phyloP scores from a whole-genome alignment of 2,329 filamentous ascomycete species.

The Myriosclerotinia curreyana region DNA sequence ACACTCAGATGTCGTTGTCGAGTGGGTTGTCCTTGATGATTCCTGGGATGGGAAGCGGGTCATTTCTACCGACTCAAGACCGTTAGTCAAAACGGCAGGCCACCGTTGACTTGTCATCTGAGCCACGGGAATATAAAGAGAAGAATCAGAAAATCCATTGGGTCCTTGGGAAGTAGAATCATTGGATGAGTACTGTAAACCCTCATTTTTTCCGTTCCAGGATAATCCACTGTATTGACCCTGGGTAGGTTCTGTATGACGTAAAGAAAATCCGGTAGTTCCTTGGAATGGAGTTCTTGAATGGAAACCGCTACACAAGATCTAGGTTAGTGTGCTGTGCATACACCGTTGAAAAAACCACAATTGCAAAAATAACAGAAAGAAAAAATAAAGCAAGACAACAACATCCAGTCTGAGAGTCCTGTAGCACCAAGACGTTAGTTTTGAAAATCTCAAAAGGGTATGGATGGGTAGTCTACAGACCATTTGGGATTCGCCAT shows the following conservation, averaged over 20 bases:
- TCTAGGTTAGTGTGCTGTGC: conserved; percentile 39
- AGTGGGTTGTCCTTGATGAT: conserved; percentile 33
- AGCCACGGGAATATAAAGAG: conserved; percentile 29
- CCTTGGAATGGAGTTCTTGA: conserved; percentile 33
- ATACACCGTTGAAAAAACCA: conserved; percentile 30
- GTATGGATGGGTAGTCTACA: conserved; percentile 25
- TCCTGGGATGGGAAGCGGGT: conserved; percentile 36
- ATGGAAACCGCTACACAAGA: conserved; percentile 35
- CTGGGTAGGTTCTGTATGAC: conserved; percentile 39
- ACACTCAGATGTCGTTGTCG: conserved; percentile 32
- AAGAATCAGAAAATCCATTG: conserved; percentile 36
- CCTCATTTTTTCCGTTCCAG: conserved; percentile 37
- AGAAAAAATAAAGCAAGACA: conserved; percentile 24
- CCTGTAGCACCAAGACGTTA: conserved; percentile 29
- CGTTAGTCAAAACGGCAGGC: conserved; percentile 32
- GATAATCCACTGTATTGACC: conserved; percentile 37
- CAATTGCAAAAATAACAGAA: conserved; percentile 22
- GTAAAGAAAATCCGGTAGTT: conserved; percentile 37
- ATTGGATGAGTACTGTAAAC: conserved; percentile 39
- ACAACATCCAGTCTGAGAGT: conserved; percentile 27
- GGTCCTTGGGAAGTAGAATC: conserved; percentile 32
- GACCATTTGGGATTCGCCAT: conserved; percentile 26
- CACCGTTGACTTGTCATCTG: conserved; percentile 34
- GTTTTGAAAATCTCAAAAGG: conserved; percentile 20
- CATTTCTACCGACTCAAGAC: conserved; percentile 34